These are phyloP conservation scores for Mucor racemosus DNA, from an alignment of 371 early-diverging fungal genomes.

Conservation along the genomic window DNA sequence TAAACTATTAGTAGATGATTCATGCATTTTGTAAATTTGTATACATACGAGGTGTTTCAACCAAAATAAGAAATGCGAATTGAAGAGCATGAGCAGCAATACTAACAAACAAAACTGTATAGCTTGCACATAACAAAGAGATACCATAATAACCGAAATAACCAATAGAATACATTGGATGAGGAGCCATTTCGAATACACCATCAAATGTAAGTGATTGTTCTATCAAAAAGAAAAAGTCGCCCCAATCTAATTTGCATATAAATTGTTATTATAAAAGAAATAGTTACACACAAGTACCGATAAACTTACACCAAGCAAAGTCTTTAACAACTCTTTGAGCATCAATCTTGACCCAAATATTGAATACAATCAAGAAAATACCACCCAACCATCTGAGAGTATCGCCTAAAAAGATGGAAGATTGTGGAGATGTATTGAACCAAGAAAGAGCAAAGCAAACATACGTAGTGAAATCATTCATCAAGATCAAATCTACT, in stretches of 20 bases:
- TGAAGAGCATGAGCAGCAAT: slow-evolving; percentile 90
- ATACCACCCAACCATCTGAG: slow-evolving; percentile 80
- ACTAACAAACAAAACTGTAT: slow-evolving; percentile 88
- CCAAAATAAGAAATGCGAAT: slow-evolving; percentile 84
- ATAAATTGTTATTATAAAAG: slow-evolving; percentile 12
- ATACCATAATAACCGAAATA: slow-evolving; percentile 96
- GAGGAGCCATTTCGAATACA: slow-evolving; percentile 96
- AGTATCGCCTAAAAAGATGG: slow-evolving; percentile 59
- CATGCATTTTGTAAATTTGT: neutral
- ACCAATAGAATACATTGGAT: slow-evolving; percentile 98
- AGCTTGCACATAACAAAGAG: slow-evolving; percentile 82
- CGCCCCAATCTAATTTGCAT: slow-evolving; percentile 86
- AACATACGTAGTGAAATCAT: slow-evolving; percentile 90
- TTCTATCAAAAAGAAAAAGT: slow-evolving; percentile 95
- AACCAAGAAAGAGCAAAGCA: slow-evolving; percentile 82
- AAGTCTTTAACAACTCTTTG: slow-evolving; percentile 95
- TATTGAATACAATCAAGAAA: slow-evolving; percentile 83
- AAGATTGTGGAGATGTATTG: slow-evolving; percentile 55
- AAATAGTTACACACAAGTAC: neutral
- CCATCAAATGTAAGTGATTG: slow-evolving; percentile 90
- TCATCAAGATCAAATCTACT: slow-evolving; percentile 92
- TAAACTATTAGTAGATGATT: neutral
- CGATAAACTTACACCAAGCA: slow-evolving; percentile 87
- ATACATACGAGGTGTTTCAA: slow-evolving; percentile 91
- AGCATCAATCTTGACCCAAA: slow-evolving; percentile 97